Percentiles rank a stretch among this genome's conserved stretches.
phyloP scores from a whole-genome alignment of 1,284 basidiomycete genomes.

The Cryptococcus sp. region DNA sequence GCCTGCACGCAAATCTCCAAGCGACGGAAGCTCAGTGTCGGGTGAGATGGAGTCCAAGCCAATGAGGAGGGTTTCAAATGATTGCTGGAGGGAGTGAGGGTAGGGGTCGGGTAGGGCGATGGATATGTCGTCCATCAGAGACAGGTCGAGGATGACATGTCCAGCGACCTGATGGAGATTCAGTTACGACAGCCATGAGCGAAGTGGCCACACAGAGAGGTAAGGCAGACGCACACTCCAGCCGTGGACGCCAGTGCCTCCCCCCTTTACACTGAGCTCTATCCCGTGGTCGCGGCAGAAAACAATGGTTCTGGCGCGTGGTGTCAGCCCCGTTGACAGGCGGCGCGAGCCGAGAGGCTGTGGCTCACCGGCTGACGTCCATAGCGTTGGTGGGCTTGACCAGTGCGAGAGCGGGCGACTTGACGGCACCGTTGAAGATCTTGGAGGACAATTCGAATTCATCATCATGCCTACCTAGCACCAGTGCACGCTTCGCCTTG shows the following conservation, averaged over 20 bases:
- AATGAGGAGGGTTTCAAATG: conserved; percentile 19
- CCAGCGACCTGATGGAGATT: conserved; percentile 58
- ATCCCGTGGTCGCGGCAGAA: conserved; percentile 67
- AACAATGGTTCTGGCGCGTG: conserved; percentile 56
- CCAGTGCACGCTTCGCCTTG: conserved; percentile 10
- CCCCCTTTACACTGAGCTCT: conserved; percentile 78
- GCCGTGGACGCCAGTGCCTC: conserved; percentile 82
- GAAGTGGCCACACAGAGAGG: neutral
- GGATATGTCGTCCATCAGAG: conserved; percentile 61
- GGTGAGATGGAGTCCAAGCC: conserved; percentile 1
- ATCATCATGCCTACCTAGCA: conserved; percentile 19
- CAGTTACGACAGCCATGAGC: neutral
- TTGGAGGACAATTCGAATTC: conserved; percentile 61
- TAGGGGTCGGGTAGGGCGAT: conserved; percentile 58
- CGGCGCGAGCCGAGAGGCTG: neutral
- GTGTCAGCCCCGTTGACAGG: neutral
- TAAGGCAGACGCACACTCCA: conserved; percentile 57
- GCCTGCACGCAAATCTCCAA: conserved; percentile 1
- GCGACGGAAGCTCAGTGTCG: conserved; percentile 4
- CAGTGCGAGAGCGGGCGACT: conserved; percentile 59
- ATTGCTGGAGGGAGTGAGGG: conserved; percentile 25
- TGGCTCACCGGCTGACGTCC: conserved; percentile 66
- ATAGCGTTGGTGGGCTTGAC: conserved; percentile 66
- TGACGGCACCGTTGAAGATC: conserved; percentile 75
- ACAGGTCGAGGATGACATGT: conserved; percentile 75